Percentiles rank a stretch among this genome's conserved stretches.
These are phyloP conservation scores for Ceratobasidium sp. DNA, from an alignment of 1,284 basidiomycete species.

Conservation along the genomic window DNA sequence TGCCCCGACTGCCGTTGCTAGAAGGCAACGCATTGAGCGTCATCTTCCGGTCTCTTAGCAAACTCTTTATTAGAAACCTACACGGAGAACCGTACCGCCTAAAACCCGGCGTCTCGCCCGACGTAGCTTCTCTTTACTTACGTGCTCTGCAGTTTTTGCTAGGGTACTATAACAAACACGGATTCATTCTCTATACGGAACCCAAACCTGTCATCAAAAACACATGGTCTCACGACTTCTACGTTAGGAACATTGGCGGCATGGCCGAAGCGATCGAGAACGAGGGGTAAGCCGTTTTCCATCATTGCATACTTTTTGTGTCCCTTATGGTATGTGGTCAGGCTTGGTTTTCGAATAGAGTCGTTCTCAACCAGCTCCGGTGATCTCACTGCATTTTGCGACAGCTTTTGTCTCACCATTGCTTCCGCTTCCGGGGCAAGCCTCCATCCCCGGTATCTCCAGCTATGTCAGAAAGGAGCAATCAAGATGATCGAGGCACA, in stretches of 20 bases:
- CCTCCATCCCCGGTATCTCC: neutral
- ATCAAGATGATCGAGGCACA: neutral
- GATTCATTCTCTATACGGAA: neutral
- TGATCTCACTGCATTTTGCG: neutral
- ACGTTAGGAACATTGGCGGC: neutral
- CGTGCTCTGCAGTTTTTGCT: neutral
- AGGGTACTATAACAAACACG: neutral
- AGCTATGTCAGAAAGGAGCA: neutral
- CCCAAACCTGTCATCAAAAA: neutral
- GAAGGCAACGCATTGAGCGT: neutral
- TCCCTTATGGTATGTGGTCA: neutral
- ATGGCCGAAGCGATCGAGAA: neutral
- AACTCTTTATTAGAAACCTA: neutral
- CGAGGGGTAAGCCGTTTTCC: neutral
- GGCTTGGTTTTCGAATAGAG: neutral
- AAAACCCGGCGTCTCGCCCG: neutral
- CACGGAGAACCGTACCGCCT: neutral
- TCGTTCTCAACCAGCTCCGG: neutral
- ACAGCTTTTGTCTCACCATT: neutral
- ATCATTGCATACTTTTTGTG: too few species aligned
- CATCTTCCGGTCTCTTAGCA: neutral
- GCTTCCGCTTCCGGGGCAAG: neutral
- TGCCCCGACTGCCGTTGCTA: constrained; percentile 11
- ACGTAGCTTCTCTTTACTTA: neutral
- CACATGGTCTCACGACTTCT: constrained; percentile 7